Conservation (phyloP, 2,329 filamentous ascomycete genomes). For the Paraconiothyrium sp. region DNA sequence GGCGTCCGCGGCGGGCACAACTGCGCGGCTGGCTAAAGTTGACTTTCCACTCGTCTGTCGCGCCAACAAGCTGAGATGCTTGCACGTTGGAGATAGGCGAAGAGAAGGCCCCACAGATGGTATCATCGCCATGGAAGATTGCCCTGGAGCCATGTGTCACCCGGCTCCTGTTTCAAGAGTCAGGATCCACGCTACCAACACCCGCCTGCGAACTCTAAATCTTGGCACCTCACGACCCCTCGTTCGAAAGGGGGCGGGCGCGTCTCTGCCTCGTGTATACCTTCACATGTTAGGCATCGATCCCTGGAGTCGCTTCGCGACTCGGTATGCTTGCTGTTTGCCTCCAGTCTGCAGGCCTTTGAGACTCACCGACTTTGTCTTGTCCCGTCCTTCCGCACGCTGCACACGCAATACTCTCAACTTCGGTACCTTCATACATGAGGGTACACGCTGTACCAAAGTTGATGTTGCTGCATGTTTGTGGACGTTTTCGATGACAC, state of each 20-base stretch:
- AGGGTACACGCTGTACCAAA: not conserved
- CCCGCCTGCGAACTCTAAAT: slow-evolving; percentile 3
- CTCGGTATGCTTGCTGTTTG: not conserved
- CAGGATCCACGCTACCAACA: slow-evolving; percentile 7
- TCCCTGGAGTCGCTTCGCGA: not conserved
- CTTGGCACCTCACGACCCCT: not conserved
- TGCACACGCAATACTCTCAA: not conserved
- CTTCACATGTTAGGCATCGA: slow-evolving; percentile 3
- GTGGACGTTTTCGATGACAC: not conserved
- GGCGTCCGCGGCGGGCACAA: not conserved
- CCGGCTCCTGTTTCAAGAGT: slow-evolving; percentile 12
- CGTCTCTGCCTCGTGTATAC: not conserved
- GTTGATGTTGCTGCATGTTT: not conserved
- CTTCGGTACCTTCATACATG: not conserved
- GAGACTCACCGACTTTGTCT: slow-evolving; percentile 9
- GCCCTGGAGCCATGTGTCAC: slow-evolving; percentile 15
- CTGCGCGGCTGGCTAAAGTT: slow-evolving; percentile 6
- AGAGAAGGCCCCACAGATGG: slow-evolving; percentile 1
- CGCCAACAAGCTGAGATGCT: slow-evolving; percentile 1
- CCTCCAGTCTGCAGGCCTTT: not conserved
- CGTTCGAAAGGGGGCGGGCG: not conserved
- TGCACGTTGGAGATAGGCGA: slow-evolving; percentile 12
- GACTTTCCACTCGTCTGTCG: not conserved
- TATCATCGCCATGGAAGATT: not conserved
- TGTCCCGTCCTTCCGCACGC: not conserved